phyloP scores from a whole-genome alignment of 495 filamentous ascomycete genomes.

The Podospora pseudocomata region DNA sequence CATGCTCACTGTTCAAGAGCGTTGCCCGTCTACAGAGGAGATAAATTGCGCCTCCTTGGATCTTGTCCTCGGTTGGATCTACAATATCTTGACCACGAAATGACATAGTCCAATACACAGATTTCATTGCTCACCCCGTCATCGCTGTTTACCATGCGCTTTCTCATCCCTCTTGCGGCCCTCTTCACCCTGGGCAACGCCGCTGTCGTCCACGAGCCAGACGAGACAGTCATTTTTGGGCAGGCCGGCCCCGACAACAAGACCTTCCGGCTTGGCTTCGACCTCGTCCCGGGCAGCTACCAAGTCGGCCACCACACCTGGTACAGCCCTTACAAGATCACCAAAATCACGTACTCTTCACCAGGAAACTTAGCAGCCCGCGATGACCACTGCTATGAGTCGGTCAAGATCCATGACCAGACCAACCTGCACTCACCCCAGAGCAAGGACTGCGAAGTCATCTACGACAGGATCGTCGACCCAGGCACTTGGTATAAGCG shows the following conservation, averaged over 20 bases:
- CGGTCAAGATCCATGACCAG: not conserved
- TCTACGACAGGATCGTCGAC: not conserved
- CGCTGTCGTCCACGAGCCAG: not conserved
- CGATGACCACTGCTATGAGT: not conserved
- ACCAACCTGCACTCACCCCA: not conserved
- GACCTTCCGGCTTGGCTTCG: slow-evolving; percentile 18
- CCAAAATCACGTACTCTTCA: not conserved
- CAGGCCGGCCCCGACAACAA: slow-evolving; percentile 10
- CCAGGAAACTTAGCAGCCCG: not conserved
- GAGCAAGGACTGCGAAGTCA: not conserved
- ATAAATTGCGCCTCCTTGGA: too few relatives aligned
- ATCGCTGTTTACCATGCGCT: not conserved
- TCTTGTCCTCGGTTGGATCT: too few relatives aligned
- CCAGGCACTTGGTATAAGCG: not conserved
- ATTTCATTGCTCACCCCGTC: not conserved
- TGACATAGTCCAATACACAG: too few relatives aligned
- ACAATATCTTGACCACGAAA: too few relatives aligned
- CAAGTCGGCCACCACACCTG: not conserved
- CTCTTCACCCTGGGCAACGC: not conserved
- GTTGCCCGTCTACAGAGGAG: too few relatives aligned
- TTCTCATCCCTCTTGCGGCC: not conserved
- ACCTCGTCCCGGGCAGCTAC: not conserved
- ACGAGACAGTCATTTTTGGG: not conserved
- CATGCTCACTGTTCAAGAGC: not conserved
- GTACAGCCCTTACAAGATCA: not conserved